Percentiles rank a stretch among this genome's conserved stretches.
Evolutionary conservation across 352 stramenopile species (phyloP).

Genomic region (Plasmopara muralis): DNA sequence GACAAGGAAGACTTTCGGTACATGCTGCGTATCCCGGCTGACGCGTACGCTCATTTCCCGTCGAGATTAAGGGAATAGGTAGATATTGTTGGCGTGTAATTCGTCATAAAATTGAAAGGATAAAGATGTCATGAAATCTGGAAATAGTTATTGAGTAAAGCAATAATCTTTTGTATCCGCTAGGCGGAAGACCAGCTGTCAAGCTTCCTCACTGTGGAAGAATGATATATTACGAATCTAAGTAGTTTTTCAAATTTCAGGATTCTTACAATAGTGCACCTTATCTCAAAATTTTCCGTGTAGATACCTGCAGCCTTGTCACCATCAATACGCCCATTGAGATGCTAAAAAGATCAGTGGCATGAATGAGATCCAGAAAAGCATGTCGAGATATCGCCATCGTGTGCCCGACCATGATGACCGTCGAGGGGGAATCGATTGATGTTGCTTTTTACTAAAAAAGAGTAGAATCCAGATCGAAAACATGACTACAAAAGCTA

Average conservation of each 20-base stretch:
- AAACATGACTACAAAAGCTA: conserved; percentile 61
- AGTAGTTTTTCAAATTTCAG: no score
- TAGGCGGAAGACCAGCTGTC: no score
- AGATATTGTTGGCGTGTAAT: no score
- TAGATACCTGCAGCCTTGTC: no score
- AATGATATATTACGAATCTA: no score
- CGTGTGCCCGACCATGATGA: conserved; percentile 23
- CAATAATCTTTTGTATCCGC: no score
- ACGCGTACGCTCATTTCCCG: conserved; percentile 47
- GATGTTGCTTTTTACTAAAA: conserved; percentile 31
- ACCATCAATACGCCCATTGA: conserved; percentile 73
- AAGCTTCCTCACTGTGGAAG: no score
- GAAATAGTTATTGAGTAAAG: not conserved
- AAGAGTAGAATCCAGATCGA: conserved; percentile 74
- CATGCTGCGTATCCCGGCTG: conserved; percentile 43
- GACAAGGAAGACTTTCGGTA: conserved; percentile 35
- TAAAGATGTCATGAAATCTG: not conserved
- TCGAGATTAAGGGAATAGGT: not conserved
- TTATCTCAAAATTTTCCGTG: no score
- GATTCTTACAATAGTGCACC: no score
- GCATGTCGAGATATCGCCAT: conserved; percentile 68
- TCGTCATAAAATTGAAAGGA: no score
- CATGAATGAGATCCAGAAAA: conserved; percentile 82
- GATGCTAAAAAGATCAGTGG: conserved; percentile 70
- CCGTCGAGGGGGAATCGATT: conserved; percentile 10